phyloP scores from a whole-genome alignment of 352 stramenopile species.

The Pythium pectinolyticum region DNA sequence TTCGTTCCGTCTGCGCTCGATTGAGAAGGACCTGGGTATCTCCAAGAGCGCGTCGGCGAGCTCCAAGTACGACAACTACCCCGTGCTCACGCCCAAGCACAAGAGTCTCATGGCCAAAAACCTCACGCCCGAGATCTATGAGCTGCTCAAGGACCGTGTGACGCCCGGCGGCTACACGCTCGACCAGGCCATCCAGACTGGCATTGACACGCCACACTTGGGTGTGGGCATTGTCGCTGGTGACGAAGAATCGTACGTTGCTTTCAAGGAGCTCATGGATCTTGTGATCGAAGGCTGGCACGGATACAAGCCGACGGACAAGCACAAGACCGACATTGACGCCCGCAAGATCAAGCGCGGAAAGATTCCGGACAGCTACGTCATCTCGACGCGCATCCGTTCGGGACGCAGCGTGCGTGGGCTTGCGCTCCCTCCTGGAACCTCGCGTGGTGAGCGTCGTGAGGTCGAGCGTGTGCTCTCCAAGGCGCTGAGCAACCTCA shows the following conservation, averaged over 20 bases:
- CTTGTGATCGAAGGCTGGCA: slow-evolving; percentile 75
- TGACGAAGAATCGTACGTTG: slow-evolving; percentile 71
- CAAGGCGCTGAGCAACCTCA: slow-evolving; percentile 68
- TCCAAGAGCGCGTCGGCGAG: slow-evolving; percentile 22
- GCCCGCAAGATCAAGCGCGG: slow-evolving; percentile 56
- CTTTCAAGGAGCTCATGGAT: slow-evolving; percentile 78
- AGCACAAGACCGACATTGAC: slow-evolving; percentile 77
- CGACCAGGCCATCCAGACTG: slow-evolving; percentile 73
- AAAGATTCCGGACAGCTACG: slow-evolving; percentile 63
- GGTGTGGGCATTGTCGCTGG: slow-evolving; percentile 61
- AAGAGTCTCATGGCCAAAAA: slow-evolving; percentile 72
- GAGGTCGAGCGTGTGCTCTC: slow-evolving; percentile 86
- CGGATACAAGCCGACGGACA: slow-evolving; percentile 55
- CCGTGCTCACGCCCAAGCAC: slow-evolving; percentile 76
- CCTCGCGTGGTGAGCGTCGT: slow-evolving; percentile 75
- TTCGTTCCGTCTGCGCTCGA: slow-evolving; percentile 56
- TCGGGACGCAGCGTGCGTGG: slow-evolving; percentile 82
- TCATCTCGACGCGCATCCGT: slow-evolving; percentile 79
- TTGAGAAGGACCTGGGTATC: slow-evolving; percentile 67
- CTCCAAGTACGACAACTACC: slow-evolving; percentile 69
- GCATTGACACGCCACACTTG: slow-evolving; percentile 75
- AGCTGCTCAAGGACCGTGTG: slow-evolving; percentile 57
- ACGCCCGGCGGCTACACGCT: slow-evolving; percentile 74
- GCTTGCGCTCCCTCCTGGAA: slow-evolving; percentile 77
- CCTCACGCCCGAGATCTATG: slow-evolving; percentile 67